Conservation (phyloP, 2,329 filamentous ascomycete genomes). For the Colletotrichum musae region DNA sequence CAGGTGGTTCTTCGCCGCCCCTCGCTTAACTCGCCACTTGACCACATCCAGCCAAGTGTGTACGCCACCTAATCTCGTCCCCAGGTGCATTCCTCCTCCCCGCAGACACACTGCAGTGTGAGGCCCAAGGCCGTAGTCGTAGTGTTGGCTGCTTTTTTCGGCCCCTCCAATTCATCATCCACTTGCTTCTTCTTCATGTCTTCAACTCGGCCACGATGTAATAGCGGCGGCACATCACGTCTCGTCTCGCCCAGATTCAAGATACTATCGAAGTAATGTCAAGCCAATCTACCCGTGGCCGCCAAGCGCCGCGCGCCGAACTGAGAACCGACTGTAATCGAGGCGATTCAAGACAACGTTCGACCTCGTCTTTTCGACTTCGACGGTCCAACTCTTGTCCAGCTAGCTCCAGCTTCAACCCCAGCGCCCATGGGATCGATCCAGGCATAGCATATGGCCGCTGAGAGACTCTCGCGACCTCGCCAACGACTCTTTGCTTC, state of each 20-base stretch:
- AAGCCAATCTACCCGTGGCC: slow-evolving; percentile 30
- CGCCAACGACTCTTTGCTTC: slow-evolving; percentile 6
- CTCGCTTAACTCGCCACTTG: slow-evolving; percentile 13
- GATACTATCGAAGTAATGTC: slow-evolving; percentile 11
- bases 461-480: neutral
- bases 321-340: neutral
- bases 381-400: neutral
- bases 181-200: slow-evolving; percentile 33
- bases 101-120: neutral
- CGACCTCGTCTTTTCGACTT: slow-evolving; percentile 9
- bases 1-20: slow-evolving; percentile 1
- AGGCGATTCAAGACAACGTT: slow-evolving; percentile 6
- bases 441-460: neutral
- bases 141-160: slow-evolving; percentile 20
- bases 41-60: neutral
- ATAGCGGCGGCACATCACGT: slow-evolving; percentile 1
- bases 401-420: neutral
- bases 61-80: slow-evolving; percentile 33
- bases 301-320: neutral
- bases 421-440: neutral
- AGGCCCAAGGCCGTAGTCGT: too few relatives aligned
- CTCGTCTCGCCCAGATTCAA: slow-evolving; percentile 29
- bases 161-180: slow-evolving; percentile 16
- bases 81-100: slow-evolving; percentile 25
- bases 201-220: slow-evolving; percentile 9